Conservation (phyloP, 1,284 basidiomycete species). For the Melanopsichium pennsylvanicum region DNA sequence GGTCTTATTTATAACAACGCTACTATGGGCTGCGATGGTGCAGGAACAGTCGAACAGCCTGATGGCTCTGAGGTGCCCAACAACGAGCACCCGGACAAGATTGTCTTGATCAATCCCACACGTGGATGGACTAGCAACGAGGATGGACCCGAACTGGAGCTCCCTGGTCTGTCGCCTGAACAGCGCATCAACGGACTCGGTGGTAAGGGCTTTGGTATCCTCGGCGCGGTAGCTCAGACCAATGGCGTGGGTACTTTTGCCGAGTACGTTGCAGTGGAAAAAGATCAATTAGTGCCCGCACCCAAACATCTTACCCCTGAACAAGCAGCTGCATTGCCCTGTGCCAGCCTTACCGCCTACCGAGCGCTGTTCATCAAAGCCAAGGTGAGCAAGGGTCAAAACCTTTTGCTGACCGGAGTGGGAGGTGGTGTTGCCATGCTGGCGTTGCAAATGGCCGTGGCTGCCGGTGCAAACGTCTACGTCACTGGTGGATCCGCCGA, state of each 20-base stretch:
- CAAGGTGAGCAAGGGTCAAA: conserved; percentile 73
- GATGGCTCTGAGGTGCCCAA: conserved; percentile 13
- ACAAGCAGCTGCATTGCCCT: conserved; percentile 78
- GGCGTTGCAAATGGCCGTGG: conserved; percentile 79
- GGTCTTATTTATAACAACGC: conserved; percentile 72
- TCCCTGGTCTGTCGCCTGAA: conserved; percentile 42
- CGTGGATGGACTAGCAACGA: conserved; percentile 78
- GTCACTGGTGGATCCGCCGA: conserved; percentile 78
- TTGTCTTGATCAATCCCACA: conserved; percentile 77
- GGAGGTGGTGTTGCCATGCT: conserved; percentile 79
- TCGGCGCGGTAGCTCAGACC: conserved; percentile 52
- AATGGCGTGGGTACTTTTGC: conserved; percentile 74
- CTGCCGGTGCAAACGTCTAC: conserved; percentile 79
- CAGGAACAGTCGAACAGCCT: conserved; percentile 58
- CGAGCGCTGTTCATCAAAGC: conserved; percentile 80
- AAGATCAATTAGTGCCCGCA: conserved; percentile 74
- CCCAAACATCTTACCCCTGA: conserved; percentile 77
- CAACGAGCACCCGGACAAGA: conserved; percentile 30
- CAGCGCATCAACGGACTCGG: conserved; percentile 30
- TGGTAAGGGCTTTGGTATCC: conserved; percentile 59
- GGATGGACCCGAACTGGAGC: conserved; percentile 67
- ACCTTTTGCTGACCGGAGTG: conserved; percentile 74
- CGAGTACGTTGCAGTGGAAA: conserved; percentile 78
- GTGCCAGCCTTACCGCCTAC: conserved; percentile 83
- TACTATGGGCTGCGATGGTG: conserved; percentile 76